A percentile compares a stretch with the other conserved stretches of the same genome.
Conservation (phyloP, 306 rosid species). For the Leucaena leucocephala region DNA sequence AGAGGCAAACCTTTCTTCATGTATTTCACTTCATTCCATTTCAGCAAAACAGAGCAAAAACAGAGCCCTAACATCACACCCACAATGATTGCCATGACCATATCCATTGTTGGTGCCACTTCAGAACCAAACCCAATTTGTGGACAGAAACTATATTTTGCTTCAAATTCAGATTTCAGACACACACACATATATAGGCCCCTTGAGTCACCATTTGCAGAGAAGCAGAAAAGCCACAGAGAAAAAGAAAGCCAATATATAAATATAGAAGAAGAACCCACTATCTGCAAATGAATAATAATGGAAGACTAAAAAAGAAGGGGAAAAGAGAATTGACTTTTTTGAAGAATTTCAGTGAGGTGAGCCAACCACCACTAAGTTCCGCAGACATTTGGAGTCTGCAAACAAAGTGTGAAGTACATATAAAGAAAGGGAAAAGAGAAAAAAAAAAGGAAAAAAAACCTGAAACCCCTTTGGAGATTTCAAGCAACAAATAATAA, state of each 20-base stretch:
- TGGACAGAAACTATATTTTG: constrained; percentile 40
- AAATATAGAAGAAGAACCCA: not conserved
- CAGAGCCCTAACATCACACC: constrained; percentile 59
- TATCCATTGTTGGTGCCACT: constrained; percentile 65
- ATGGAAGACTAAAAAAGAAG: constrained; percentile 10
- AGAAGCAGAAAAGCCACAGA: constrained; percentile 31
- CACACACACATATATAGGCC: constrained; percentile 59
- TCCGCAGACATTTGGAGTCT: constrained; percentile 25
- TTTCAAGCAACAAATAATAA: constrained; percentile 35
- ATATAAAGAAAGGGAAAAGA: not conserved
- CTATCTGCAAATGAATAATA: constrained; percentile 12
- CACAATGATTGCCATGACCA: constrained; percentile 50
- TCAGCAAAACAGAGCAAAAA: constrained; percentile 80
- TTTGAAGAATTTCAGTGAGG: constrained; percentile 36
- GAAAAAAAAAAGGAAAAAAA: not conserved
- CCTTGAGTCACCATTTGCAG: constrained; percentile 47
- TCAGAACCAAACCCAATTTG: constrained; percentile 28
- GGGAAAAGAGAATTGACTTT: constrained; percentile 32
- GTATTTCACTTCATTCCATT: constrained; percentile 84
- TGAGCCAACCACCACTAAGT: constrained; percentile 29
- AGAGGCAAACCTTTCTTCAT: constrained; percentile 86
- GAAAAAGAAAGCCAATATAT: constrained; percentile 25
- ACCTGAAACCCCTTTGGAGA: constrained; percentile 11
- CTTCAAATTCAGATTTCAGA: constrained; percentile 44
- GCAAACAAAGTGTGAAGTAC: constrained; percentile 5